Evolutionary conservation across 495 filamentous ascomycete genomes (phyloP).

Genomic region (Penicillium subrubescens): DNA sequence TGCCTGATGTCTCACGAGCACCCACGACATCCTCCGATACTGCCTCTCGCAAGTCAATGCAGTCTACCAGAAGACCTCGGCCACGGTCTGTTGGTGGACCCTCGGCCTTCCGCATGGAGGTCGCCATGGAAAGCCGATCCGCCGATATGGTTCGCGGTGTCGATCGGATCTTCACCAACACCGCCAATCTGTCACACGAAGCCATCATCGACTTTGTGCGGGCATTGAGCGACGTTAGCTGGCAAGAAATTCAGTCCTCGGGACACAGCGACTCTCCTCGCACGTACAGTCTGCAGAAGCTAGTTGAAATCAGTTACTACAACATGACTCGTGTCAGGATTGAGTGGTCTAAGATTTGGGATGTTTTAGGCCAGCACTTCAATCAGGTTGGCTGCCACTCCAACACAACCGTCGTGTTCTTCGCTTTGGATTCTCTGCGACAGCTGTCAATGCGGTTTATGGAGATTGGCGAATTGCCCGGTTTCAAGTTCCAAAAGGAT

Average conservation of each 20-base stretch:
- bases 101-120: constrained; percentile 75
- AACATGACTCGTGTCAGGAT: constrained; percentile 99
- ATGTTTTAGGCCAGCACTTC: constrained; percentile 93
- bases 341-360: constrained; percentile 98
- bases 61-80: constrained; percentile 63
- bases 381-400: constrained; percentile 94
- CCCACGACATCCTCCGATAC: constrained; percentile 47
- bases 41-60: constrained; percentile 65
- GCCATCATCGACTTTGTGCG: constrained; percentile 98
- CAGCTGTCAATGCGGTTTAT: constrained; percentile 98
- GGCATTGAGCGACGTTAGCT: constrained; percentile 92
- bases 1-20: constrained; percentile 90
- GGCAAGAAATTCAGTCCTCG: constrained; percentile 97
- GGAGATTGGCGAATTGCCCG: constrained; percentile 95
- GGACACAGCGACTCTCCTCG: constrained; percentile 92
- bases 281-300: constrained; percentile 95
- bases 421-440: constrained; percentile 90
- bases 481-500: constrained; percentile 99
- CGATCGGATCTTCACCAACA: constrained; percentile 94
- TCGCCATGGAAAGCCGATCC: constrained; percentile 88
- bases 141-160: constrained; percentile 90
- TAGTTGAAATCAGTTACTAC: constrained; percentile 98
- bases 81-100: constrained; percentile 65
- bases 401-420: constrained; percentile 95
- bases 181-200: constrained; percentile 87